phyloP scores from a whole-genome alignment of 2,329 filamentous ascomycete species.

The Epichloe hybrida region DNA sequence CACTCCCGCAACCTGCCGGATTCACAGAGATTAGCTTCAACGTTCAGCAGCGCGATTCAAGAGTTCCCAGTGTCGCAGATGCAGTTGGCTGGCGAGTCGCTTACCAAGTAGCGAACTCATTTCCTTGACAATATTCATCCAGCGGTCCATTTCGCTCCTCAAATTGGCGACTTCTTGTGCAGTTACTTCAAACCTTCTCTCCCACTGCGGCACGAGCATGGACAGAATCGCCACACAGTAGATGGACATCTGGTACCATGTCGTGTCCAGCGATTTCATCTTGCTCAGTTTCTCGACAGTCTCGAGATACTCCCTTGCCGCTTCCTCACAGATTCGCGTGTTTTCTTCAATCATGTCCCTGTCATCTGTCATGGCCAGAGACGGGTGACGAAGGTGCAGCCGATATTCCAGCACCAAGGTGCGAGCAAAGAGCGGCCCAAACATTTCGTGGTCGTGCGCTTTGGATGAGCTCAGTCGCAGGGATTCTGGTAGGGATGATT shows the following conservation, averaged over 20 bases:
- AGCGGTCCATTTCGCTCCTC: constrained; percentile 53
- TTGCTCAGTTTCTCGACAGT: constrained; percentile 45
- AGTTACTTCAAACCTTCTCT: constrained; percentile 48
- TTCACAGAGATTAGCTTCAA: constrained; percentile 7
- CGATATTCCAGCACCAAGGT: constrained; percentile 43
- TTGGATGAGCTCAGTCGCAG: constrained; percentile 34
- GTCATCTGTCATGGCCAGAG: constrained; percentile 42
- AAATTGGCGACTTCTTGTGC: constrained; percentile 44
- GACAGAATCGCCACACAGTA: constrained; percentile 64
- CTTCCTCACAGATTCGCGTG: constrained; percentile 51
- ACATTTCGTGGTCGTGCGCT: constrained; percentile 27
- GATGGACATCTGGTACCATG: constrained; percentile 62
- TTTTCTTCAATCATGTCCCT: constrained; percentile 45
- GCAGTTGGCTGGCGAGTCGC: not conserved
- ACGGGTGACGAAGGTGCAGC: constrained; percentile 48
- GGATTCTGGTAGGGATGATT: constrained; percentile 48
- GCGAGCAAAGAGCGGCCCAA: constrained; percentile 41
- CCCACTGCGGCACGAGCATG: constrained; percentile 54
- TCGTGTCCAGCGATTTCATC: constrained; percentile 59
- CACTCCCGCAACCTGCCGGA: constrained; percentile 28
- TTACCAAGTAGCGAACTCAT: constrained; percentile 53
- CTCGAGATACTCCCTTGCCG: constrained; percentile 49
- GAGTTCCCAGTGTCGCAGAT: not conserved
- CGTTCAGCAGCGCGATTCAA: not conserved
- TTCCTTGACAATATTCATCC: constrained; percentile 55